A percentile compares a stretch with the other conserved stretches of the same genome.
Conservation (phyloP, 2,329 filamentous ascomycete species). For the Arthrobotrys megalospora region DNA sequence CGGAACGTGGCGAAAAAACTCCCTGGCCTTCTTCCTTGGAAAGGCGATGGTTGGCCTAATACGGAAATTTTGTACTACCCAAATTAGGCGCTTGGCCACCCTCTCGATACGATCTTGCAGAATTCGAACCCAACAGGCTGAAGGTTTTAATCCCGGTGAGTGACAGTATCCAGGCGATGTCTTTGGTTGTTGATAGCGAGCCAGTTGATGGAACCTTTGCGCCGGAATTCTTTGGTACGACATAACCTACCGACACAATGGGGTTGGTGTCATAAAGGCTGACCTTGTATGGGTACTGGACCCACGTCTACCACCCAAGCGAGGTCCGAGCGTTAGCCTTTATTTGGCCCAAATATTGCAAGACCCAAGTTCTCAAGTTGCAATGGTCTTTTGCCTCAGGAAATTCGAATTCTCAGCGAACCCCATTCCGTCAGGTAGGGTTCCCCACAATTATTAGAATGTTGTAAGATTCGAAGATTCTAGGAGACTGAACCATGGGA, state of each 20-base stretch:
- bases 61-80: conserved; percentile 38
- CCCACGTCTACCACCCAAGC: conserved; percentile 8
- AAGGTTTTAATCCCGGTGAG: neutral
- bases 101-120: conserved; percentile 9
- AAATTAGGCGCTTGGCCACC: conserved; percentile 36
- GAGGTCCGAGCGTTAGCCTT: conserved; percentile 3
- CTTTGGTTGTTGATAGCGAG: neutral
- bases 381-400: conserved; percentile 1
- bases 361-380: neutral
- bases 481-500: neutral
- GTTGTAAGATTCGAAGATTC: neutral
- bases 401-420: neutral
- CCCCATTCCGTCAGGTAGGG: neutral
- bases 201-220: neutral
- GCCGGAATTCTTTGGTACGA: conserved; percentile 2
- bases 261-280: conserved; percentile 16
- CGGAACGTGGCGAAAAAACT: conserved; percentile 52
- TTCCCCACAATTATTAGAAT: conserved; percentile 14
- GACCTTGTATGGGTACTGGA: neutral
- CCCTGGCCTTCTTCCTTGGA: conserved; percentile 28
- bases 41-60: conserved; percentile 34
- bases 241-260: neutral
- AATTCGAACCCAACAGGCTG: conserved; percentile 9
- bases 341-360: conserved; percentile 11
- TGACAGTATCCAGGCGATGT: neutral